Conservation (phyloP, 2,329 filamentous ascomycete species). For the Aspergillus spinulosporus region DNA sequence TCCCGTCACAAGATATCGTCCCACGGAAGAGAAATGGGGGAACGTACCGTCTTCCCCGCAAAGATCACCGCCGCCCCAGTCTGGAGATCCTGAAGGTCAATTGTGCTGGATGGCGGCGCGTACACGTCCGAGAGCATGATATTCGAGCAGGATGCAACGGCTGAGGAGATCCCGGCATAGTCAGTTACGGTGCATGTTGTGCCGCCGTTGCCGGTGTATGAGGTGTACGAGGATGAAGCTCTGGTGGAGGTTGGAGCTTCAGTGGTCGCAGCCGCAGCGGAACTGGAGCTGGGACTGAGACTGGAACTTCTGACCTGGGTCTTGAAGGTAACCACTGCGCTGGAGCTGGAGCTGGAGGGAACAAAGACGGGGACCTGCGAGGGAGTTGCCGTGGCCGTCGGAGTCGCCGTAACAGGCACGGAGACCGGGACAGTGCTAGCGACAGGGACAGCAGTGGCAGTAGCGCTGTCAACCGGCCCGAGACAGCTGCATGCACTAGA, state of each 20-base stretch:
- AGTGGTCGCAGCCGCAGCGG: background rate
- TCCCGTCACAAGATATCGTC: too few relatives aligned
- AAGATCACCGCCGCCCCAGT: slow-evolving; percentile 47
- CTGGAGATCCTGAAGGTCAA: slow-evolving; percentile 45
- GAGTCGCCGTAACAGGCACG: background rate
- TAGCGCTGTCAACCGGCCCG: slow-evolving; percentile 15
- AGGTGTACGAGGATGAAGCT: background rate
- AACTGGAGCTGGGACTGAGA: too few relatives aligned
- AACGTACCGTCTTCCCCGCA: slow-evolving; percentile 35
- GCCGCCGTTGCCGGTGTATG: slow-evolving; percentile 15
- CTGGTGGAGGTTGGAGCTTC: background rate
- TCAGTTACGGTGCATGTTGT: slow-evolving; percentile 29
- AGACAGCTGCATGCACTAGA: slow-evolving; percentile 30
- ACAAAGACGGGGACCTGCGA: slow-evolving; percentile 1
- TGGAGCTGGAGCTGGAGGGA: background rate
- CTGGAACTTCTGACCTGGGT: background rate
- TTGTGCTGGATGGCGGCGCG: slow-evolving; percentile 40
- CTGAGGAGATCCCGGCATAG: slow-evolving; percentile 37
- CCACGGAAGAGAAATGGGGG: too few relatives aligned
- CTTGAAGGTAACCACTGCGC: background rate
- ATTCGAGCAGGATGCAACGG: slow-evolving; percentile 43
- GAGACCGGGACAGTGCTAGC: background rate
- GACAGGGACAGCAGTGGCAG: too few relatives aligned
- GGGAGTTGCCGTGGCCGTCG: background rate
- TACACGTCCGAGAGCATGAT: slow-evolving; percentile 45